Percentiles rank a stretch among this genome's conserved stretches.
phyloP scores from a whole-genome alignment of 495 filamentous ascomycete genomes.

The Astrothelium macrocarpum region DNA sequence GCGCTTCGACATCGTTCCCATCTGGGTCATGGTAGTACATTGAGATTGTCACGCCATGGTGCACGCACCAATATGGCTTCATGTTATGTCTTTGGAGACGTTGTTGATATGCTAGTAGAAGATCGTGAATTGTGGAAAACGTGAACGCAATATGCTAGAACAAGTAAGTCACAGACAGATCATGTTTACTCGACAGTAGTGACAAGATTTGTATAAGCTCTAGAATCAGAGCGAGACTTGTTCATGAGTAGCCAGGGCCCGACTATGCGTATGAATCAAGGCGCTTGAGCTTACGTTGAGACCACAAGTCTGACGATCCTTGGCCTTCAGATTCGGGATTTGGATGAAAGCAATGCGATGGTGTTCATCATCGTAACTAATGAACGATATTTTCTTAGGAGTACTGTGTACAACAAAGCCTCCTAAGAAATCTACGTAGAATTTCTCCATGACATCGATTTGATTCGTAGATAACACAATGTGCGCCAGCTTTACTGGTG shows the following conservation, averaged over 20 bases:
- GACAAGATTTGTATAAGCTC: too few relatives aligned
- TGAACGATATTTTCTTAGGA: constrained; percentile 8
- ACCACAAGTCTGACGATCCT: constrained; percentile 23
- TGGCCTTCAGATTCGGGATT: background rate
- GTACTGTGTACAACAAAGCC: constrained; percentile 17
- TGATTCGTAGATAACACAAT: constrained; percentile 12
- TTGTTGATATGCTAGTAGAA: constrained; percentile 26
- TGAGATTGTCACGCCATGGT: constrained; percentile 38
- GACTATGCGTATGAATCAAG: background rate
- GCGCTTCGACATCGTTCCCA: constrained; percentile 39
- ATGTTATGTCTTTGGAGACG: constrained; percentile 29
- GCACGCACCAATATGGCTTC: constrained; percentile 36
- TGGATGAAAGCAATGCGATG: constrained; percentile 25
- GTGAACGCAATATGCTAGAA: constrained; percentile 25
- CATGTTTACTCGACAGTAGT: too few relatives aligned
- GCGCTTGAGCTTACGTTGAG: background rate
- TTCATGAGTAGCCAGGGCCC: too few relatives aligned
- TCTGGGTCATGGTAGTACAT: constrained; percentile 41
- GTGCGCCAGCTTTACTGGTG: constrained; percentile 14
- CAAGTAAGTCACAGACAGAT: background rate
- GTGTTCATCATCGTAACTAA: constrained; percentile 21
- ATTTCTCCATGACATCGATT: constrained; percentile 22
- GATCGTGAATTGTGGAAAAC: constrained; percentile 8
- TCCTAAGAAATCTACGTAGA: constrained; percentile 34
- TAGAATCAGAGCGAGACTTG: too few relatives aligned